Conservation (phyloP, 176 grass and related monocot genomes). For the Oryza australiensis region DNA sequence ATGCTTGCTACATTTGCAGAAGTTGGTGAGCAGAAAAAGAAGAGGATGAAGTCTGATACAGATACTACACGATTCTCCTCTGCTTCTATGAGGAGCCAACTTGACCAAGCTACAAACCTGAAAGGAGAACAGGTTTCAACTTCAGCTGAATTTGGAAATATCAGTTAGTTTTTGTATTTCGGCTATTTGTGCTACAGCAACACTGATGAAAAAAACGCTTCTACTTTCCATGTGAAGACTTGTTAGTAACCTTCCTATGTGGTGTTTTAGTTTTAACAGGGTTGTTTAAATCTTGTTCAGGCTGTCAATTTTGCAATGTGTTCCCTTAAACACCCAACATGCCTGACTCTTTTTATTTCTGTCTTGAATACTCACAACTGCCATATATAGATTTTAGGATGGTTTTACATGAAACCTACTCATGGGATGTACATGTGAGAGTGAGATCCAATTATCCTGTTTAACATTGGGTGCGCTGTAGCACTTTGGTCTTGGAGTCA, state of each 20-base stretch:
- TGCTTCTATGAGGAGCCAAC: conserved; percentile 76
- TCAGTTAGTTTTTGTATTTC: conserved; percentile 53
- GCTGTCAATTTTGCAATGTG: conserved; percentile 31
- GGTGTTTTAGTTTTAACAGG: conserved; percentile 25
- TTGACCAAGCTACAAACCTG: conserved; percentile 82
- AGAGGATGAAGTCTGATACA: conserved; percentile 82
- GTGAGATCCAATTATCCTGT: not conserved
- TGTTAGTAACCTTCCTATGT: conserved; percentile 32
- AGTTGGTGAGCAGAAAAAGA: conserved; percentile 80
- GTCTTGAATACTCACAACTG: not conserved
- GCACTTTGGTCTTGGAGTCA: not conserved
- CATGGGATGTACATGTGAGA: conserved; percentile 7
- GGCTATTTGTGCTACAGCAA: conserved; percentile 16
- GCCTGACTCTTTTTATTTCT: conserved; percentile 1
- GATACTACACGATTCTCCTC: conserved; percentile 67
- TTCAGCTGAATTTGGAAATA: conserved; percentile 53
- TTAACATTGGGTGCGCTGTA: not conserved
- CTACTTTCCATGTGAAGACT: conserved; percentile 38
- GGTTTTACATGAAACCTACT: conserved; percentile 20
- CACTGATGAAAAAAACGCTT: conserved; percentile 13
- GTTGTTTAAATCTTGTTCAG: conserved; percentile 27
- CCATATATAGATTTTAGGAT: conserved; percentile 21
- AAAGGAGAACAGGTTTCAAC: conserved; percentile 94
- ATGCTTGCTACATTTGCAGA: conserved; percentile 64
- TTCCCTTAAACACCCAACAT: conserved; percentile 26